Conservation (phyloP, 345 rosid genomes). For the Microthlaspi erraticum region DNA sequence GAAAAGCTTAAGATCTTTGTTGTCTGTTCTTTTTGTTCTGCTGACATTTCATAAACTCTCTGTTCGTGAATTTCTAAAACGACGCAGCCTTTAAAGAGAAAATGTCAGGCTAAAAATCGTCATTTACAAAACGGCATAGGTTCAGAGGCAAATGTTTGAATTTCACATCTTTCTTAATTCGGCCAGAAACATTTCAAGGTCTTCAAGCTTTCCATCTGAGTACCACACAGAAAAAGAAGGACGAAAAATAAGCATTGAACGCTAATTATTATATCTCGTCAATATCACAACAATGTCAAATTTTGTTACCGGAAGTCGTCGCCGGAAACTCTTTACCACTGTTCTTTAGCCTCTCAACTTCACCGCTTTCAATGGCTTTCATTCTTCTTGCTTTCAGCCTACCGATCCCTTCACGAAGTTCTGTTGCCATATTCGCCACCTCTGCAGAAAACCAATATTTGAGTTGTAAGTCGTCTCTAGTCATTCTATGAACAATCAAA, state of each 20-base stretch:
- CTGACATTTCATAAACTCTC: no score
- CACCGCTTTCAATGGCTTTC: constrained; percentile 37
- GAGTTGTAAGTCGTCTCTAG: not conserved
- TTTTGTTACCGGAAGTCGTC: constrained; percentile 28
- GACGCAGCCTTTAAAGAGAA: not conserved
- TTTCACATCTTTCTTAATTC: constrained; percentile 59
- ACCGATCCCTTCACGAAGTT: constrained; percentile 57
- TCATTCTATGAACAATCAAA: constrained; percentile 16
- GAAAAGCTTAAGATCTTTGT: not conserved
- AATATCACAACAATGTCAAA: constrained; percentile 22
- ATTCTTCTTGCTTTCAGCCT: constrained; percentile 48
- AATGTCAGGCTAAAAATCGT: constrained; percentile 1
- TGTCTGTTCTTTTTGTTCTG: not conserved
- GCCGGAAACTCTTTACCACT: constrained; percentile 41
- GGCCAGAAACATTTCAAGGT: constrained; percentile 58
- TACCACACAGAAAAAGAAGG: constrained; percentile 44
- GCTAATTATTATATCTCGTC: not conserved
- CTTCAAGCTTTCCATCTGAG: constrained; percentile 53
- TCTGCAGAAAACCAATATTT: constrained; percentile 50
- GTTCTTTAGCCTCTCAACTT: constrained; percentile 47
- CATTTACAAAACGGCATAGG: constrained; percentile 20
- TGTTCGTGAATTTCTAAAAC: not conserved
- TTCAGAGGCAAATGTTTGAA: not conserved
- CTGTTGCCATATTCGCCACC: constrained; percentile 60
- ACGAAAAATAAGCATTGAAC: constrained; percentile 11